Evolutionary conservation across 371 early-diverging fungal species (phyloP).

Genomic region (Mucor saturninus): DNA sequence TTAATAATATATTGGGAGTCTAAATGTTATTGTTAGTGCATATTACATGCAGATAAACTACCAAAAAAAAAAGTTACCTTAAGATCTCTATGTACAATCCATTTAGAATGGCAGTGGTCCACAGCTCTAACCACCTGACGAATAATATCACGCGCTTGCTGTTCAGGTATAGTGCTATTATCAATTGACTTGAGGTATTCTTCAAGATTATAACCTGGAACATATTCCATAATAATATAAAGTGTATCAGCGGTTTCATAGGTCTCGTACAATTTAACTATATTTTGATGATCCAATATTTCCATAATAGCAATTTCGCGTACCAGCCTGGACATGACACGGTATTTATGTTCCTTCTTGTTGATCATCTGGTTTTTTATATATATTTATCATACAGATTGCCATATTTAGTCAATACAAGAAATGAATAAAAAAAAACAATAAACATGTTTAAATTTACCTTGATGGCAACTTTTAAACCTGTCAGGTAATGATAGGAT

Average conservation of each 20-base stretch:
- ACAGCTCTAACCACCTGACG: constrained; percentile 75
- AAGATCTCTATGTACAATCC: constrained; percentile 81
- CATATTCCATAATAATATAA: constrained; percentile 73
- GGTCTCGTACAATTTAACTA: constrained; percentile 90
- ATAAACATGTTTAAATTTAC: constrained; percentile 23
- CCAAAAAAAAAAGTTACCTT: constrained; percentile 49
- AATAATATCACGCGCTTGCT: constrained; percentile 69
- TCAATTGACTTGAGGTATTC: constrained; percentile 59
- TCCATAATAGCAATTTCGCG: constrained; percentile 92
- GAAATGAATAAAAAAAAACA: background rate
- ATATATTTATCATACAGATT: constrained; percentile 5
- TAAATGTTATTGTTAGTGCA: constrained; percentile 3
- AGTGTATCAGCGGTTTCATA: constrained; percentile 85
- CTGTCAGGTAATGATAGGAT: constrained; percentile 75
- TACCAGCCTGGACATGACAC: constrained; percentile 78
- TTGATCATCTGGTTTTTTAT: constrained; percentile 66
- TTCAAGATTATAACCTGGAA: constrained; percentile 60
- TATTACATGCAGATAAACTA: background rate
- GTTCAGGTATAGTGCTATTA: constrained; percentile 54
- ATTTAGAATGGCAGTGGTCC: constrained; percentile 73
- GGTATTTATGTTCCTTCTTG: constrained; percentile 80
- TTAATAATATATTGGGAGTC: constrained; percentile 63
- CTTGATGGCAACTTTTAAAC: constrained; percentile 63
- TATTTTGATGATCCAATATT: constrained; percentile 81
- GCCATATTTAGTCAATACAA: constrained; percentile 4